Conservation (phyloP, 371 early-diverging fungal genomes). For the Apophysomyces ossiformis region DNA sequence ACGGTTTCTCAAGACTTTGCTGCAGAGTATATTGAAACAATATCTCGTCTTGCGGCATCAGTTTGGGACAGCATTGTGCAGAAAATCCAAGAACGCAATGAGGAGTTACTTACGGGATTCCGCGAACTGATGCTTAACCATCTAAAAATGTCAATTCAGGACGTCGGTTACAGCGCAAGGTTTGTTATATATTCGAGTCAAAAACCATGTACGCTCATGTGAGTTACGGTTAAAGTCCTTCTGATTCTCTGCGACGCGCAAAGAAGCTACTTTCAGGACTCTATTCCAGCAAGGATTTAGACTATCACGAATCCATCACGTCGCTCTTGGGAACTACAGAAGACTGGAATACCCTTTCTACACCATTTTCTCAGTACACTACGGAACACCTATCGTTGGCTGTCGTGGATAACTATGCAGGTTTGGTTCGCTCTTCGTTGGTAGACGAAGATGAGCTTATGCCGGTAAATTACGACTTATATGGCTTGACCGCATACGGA, state of each 20-base stretch:
- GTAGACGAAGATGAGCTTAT: conserved; percentile 40
- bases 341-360: conserved; percentile 31
- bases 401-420: conserved; percentile 26
- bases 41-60: conserved; percentile 16
- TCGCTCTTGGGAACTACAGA: conserved; percentile 23
- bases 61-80: conserved; percentile 27
- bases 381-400: conserved; percentile 24
- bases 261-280: conserved; percentile 18
- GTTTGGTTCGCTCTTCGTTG: conserved; percentile 19
- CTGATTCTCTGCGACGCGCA: conserved; percentile 30
- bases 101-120: not conserved
- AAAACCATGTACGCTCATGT: not conserved
- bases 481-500: conserved; percentile 60
- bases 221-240: conserved; percentile 23
- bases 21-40: not conserved
- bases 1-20: conserved; percentile 6
- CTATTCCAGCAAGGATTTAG: not conserved
- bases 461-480: conserved; percentile 51
- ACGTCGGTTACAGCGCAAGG: conserved; percentile 52
- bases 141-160: conserved; percentile 45
- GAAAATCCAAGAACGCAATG: conserved; percentile 14
- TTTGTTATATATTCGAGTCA: conserved; percentile 16
- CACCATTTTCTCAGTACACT: conserved; percentile 24
- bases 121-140: conserved; percentile 36
- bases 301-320: conserved; percentile 13